Conservation (phyloP, 2,329 filamentous ascomycete species). For the Diplodia intermedia region DNA sequence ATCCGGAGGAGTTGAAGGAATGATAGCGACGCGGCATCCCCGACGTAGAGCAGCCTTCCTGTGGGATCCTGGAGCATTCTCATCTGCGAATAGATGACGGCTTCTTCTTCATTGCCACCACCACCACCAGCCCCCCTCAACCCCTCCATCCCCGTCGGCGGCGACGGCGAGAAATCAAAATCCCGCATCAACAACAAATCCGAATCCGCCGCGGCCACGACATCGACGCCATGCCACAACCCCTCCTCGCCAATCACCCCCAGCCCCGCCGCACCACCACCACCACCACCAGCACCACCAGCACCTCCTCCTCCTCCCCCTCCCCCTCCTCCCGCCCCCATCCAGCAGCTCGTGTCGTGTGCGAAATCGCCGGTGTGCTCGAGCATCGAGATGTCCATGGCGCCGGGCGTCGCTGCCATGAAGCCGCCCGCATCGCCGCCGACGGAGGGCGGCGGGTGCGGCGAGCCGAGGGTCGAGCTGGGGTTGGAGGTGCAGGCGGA, state of each 20-base stretch:
- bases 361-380: neutral
- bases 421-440: neutral
- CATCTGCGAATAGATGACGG: conserved; percentile 61
- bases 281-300: too few relatives aligned
- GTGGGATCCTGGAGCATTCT: conserved; percentile 67
- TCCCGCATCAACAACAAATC: neutral
- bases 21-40: conserved; percentile 68
- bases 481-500: neutral
- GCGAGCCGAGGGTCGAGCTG: conserved; percentile 1
- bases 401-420: neutral
- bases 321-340: neutral
- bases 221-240: neutral
- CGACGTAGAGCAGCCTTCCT: conserved; percentile 65
- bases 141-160: neutral
- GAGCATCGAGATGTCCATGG: neutral
- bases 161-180: neutral
- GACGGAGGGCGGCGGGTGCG: neutral
- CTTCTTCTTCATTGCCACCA: conserved; percentile 60
- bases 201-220: neutral
- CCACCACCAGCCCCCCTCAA: too few relatives aligned
- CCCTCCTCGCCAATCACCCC: neutral
- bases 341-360: neutral
- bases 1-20: conserved; percentile 67
- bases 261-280: neutral
- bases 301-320: too few relatives aligned